These are phyloP conservation scores for Agrocybe praecox DNA, from an alignment of 768 basidiomycete genomes.

Conservation along the genomic window DNA sequence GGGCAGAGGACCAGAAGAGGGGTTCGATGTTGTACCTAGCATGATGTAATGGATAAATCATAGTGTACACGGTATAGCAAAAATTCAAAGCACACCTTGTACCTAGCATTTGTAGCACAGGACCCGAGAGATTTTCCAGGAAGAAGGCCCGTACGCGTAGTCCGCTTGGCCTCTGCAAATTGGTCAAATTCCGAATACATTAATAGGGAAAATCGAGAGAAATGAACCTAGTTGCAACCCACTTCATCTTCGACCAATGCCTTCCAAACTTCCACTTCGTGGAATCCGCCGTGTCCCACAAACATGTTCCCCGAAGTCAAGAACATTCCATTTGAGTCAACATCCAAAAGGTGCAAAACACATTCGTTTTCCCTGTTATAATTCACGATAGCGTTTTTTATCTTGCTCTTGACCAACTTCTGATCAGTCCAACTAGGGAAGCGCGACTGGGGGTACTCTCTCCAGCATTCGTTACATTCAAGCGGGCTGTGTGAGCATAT, in stretches of 20 bases:
- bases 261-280: constrained; percentile 38
- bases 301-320: constrained; percentile 23
- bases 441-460: constrained; percentile 39
- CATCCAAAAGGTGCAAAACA: constrained; percentile 41
- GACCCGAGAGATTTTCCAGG: constrained; percentile 52
- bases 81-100: constrained; percentile 40
- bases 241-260: constrained; percentile 35
- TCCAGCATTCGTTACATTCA: constrained; percentile 43
- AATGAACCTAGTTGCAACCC: constrained; percentile 16
- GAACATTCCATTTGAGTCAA: constrained; percentile 40
- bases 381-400: constrained; percentile 34
- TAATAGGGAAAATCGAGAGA: not conserved
- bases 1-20: constrained; percentile 66
- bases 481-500: constrained; percentile 31
- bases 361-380: constrained; percentile 28
- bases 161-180: constrained; percentile 22
- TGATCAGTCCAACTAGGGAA: constrained; percentile 58
- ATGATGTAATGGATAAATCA: not conserved
- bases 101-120: constrained; percentile 63
- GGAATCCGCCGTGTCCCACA: constrained; percentile 20
- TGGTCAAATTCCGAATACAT: no score
- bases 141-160: constrained; percentile 53
- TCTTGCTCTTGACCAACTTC: constrained; percentile 43
- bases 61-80: not conserved
- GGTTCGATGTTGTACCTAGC: constrained; percentile 60